phyloP scores from a whole-genome alignment of 2,329 filamentous ascomycete species.

The Sporothrix mexicana region DNA sequence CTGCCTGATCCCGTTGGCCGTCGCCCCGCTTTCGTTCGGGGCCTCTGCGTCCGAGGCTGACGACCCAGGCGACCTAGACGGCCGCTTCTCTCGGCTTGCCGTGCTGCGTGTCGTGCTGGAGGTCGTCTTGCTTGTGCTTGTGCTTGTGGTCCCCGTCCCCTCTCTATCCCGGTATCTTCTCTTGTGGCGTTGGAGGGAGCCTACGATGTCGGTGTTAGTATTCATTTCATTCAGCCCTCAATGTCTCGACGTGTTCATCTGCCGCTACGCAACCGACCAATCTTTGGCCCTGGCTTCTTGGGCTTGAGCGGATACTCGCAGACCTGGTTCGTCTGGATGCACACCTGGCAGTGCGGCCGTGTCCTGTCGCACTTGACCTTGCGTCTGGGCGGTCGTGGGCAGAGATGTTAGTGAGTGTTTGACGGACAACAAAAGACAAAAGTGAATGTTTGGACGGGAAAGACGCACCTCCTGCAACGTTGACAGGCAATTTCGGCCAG shows the following conservation, averaged over 20 bases:
- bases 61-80: neutral
- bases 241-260: neutral
- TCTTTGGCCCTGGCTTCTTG: constrained; percentile 31
- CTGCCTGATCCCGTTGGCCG: neutral
- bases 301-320: constrained; percentile 27
- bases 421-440: too few species aligned
- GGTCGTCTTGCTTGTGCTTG: neutral
- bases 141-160: neutral
- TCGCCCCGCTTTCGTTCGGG: neutral
- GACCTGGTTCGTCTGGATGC: constrained; percentile 24
- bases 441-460: too few species aligned
- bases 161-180: constrained; percentile 9
- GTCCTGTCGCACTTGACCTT: constrained; percentile 32
- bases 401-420: neutral
- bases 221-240: too few species aligned
- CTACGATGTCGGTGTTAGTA: neutral
- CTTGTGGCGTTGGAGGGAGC: constrained; percentile 20
- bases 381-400: constrained; percentile 2
- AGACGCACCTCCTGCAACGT: constrained; percentile 37
- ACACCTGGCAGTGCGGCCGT: constrained; percentile 25
- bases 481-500: constrained; percentile 33
- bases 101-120: neutral
- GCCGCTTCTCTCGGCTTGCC: neutral
- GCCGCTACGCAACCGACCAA: constrained; percentile 18
- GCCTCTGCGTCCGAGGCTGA: neutral